Conservation (phyloP, 768 basidiomycete species). For the Boletus insuetus region DNA sequence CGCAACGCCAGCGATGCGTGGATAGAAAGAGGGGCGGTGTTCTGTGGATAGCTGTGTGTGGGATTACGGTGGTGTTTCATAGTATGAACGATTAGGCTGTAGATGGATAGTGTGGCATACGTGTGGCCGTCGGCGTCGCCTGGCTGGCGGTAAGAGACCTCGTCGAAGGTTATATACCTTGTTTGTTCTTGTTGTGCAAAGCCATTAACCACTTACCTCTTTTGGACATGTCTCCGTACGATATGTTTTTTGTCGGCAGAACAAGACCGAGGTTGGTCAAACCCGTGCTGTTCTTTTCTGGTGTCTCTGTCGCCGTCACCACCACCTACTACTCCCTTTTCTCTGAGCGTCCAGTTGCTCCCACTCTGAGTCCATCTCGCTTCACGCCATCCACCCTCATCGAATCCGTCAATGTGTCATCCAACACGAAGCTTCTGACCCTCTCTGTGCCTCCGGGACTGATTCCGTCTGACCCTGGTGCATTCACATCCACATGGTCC, state of each 20-base stretch:
- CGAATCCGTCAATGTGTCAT: constrained; percentile 50
- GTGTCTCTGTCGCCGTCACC: constrained; percentile 41
- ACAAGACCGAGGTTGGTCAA: not conserved
- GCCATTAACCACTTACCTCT: constrained; percentile 13
- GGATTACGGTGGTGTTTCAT: constrained; percentile 28
- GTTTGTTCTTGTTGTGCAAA: constrained; percentile 26
- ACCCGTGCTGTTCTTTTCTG: constrained; percentile 32
- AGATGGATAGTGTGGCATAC: not conserved
- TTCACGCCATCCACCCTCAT: constrained; percentile 62
- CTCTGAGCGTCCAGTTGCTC: constrained; percentile 36
- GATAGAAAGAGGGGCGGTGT: not conserved
- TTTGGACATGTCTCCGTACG: constrained; percentile 11
- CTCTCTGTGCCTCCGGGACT: constrained; percentile 51
- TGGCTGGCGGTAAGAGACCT: not conserved
- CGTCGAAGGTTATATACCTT: not conserved
- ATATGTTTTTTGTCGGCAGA: constrained; percentile 11
- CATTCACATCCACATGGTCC: constrained; percentile 60
- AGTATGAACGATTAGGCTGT: constrained; percentile 6
- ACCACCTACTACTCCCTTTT: constrained; percentile 54
- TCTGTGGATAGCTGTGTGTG: constrained; percentile 22
- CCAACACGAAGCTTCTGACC: constrained; percentile 63
- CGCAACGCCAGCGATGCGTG: constrained; percentile 34
- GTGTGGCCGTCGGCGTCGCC: constrained; percentile 1
- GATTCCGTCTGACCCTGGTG: constrained; percentile 23
- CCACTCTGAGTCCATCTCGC: constrained; percentile 41